Evolutionary conservation across 2,329 filamentous ascomycete genomes (phyloP), one percentile per base, ranked within the genome.

Genomic region (Knoxdaviesia capensis): DNA sequence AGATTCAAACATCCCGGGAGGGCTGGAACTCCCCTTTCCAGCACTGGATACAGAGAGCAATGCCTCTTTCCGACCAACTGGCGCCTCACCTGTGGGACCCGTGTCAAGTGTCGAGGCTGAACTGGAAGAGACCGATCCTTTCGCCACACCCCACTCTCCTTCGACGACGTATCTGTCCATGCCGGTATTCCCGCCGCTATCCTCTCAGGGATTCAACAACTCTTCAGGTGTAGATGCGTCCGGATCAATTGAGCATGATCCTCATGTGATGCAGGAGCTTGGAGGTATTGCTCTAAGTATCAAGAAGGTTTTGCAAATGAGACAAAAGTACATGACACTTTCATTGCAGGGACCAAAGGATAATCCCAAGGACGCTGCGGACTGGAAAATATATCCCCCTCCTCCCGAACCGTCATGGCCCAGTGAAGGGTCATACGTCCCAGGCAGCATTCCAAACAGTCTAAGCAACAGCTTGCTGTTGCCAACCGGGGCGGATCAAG

Each of bases 351-450:
- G 80, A 7, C 70, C 78, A 6, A 70, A 74, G 8, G 84, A 94
- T 54, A 94, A 96, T 50, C 90, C 90, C 1, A 85, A 85, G 51
- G 86, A 96, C 55, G 73, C 80, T 11, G 69, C 77, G 1, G 71
- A 67, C 40, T 98, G 88, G 88, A 69, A 71, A 42, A 84, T 98
- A 38, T 96, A 96, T 52, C 90, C 90, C 7, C 76, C 83, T 9
- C 87, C 87, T 5, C 90, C 88, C 5, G 83, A 92, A 52, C 90
- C 90, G 10, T 83, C 84, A 3, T 96, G 90, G 88, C 70, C 20
- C 3, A 20, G 20, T 20, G 20, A 20, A 20, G 20, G 20, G 20
- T 20, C 20, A 20, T 20, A 20, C 20, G 2, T 42, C 44, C 47
- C 7, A 39, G 41, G 9, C 49, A 51, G 60, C 39, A 54, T 53